phyloP scores from a whole-genome alignment of 2,329 filamentous ascomycete genomes.

The Cercospora sp. region DNA sequence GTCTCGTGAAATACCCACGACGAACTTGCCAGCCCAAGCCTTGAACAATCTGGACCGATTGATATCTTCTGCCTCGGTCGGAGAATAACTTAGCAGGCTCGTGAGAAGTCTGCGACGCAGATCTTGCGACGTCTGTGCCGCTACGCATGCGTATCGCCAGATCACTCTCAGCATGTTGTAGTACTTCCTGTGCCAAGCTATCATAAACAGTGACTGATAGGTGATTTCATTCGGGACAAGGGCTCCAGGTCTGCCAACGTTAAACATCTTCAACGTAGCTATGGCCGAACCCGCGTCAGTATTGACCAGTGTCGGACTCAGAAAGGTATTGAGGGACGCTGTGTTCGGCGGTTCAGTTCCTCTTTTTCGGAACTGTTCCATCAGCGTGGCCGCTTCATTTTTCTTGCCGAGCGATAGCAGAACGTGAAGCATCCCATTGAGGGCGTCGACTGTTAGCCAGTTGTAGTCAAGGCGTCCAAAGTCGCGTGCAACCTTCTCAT shows the following conservation, averaged over 20 bases:
- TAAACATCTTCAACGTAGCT: constrained; percentile 22
- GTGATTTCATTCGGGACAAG: constrained; percentile 17
- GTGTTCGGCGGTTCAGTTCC: constrained; percentile 15
- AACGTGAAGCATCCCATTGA: constrained; percentile 29
- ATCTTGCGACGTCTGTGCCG: constrained; percentile 24
- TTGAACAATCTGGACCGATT: constrained; percentile 17
- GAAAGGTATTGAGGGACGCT: constrained; percentile 31
- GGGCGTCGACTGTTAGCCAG: constrained; percentile 30
- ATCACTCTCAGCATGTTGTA: constrained; percentile 37
- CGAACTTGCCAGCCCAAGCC: constrained; percentile 31
- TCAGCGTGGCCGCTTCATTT: constrained; percentile 24
- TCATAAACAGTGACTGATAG: constrained; percentile 28
- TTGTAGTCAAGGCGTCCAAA: constrained; percentile 17
- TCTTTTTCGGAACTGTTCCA: constrained; percentile 22
- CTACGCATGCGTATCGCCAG: constrained; percentile 38
- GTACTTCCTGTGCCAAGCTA: constrained; percentile 30
- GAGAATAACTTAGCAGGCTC: constrained; percentile 17
- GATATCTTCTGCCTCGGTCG: background rate
- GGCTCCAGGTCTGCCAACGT: constrained; percentile 15
- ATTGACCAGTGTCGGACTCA: constrained; percentile 24
- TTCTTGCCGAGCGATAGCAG: constrained; percentile 29
- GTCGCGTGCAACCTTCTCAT: constrained; percentile 11
- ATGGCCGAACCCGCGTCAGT: constrained; percentile 23
- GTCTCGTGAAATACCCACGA: constrained; percentile 21
- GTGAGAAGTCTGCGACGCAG: constrained; percentile 19